A percentile compares a stretch with the other conserved stretches of the same genome.
Conservation (phyloP, 1,284 basidiomycete species). For the Ganoderma lucidum region DNA sequence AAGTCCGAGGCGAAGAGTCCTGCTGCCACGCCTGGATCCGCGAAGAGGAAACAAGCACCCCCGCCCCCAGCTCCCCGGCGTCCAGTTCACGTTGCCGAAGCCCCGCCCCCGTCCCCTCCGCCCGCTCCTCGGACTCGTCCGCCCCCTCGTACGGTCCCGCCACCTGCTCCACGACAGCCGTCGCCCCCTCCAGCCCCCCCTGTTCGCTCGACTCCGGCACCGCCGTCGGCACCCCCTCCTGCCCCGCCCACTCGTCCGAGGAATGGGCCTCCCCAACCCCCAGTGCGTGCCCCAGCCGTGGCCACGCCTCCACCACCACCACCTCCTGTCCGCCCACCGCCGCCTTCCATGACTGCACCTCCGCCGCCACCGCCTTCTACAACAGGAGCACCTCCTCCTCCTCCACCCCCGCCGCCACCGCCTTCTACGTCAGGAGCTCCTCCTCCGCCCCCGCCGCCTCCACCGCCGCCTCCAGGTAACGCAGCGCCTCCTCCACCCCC, state of each 20-base stretch:
- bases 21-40: constrained; percentile 36
- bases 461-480: constrained; percentile 39
- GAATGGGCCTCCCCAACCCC: constrained; percentile 47
- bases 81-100: constrained; percentile 45
- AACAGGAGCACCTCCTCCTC: constrained; percentile 41
- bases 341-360: constrained; percentile 42
- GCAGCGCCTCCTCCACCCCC: constrained; percentile 44
- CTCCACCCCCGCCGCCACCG: constrained; percentile 40
- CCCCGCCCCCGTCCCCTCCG: constrained; percentile 34
- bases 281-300: constrained; percentile 44
- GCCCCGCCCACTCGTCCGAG: constrained; percentile 35
- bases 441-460: constrained; percentile 45
- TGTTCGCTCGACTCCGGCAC: constrained; percentile 34
- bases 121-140: constrained; percentile 34
- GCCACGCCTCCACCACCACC: constrained; percentile 48
- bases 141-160: constrained; percentile 25
- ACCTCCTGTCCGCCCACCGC: constrained; percentile 42
- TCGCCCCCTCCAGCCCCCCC: constrained; percentile 35
- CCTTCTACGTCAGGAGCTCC: constrained; percentile 41
- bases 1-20: constrained; percentile 29
- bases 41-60: constrained; percentile 57
- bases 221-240: constrained; percentile 31
- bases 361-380: constrained; percentile 41
- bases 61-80: constrained; percentile 65
- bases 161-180: constrained; percentile 26